Percentiles rank a stretch among this genome's conserved stretches.
phyloP scores from a whole-genome alignment of 257 asterid species.

The Solanum bukasovii region DNA sequence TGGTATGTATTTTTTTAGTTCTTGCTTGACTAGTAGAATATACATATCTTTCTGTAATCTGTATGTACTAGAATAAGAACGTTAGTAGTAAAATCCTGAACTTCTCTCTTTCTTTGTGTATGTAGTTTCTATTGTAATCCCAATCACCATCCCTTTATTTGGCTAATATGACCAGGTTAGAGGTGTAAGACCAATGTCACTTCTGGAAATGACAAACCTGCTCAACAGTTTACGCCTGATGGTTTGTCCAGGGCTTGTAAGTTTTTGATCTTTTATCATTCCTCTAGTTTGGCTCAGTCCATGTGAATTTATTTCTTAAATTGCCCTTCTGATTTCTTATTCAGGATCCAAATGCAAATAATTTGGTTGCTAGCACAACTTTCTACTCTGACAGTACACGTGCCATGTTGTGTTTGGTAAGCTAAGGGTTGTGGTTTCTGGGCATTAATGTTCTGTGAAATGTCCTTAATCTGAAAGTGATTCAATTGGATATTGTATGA shows the following conservation, averaged over 20 bases:
- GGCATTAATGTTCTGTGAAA: neutral
- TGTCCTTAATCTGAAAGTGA: neutral
- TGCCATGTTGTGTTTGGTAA: constrained; percentile 95
- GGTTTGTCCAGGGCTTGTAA: constrained; percentile 87
- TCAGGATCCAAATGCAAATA: constrained; percentile 90
- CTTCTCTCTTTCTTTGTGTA: neutral
- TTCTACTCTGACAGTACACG: constrained; percentile 80
- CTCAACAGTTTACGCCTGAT: constrained; percentile 49
- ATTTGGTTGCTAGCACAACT: constrained; percentile 81
- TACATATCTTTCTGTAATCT: neutral
- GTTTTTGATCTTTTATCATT: constrained; percentile 9
- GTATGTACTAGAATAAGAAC: neutral
- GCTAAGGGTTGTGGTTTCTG: constrained; percentile 4
- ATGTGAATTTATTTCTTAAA: neutral
- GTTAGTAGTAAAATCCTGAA: neutral
- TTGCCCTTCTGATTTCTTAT: constrained; percentile 5
- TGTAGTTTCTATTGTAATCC: neutral
- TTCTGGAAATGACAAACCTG: constrained; percentile 67
- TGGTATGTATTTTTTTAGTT: constrained; percentile 36
- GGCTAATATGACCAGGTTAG: constrained; percentile 54
- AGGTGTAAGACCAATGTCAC: constrained; percentile 79
- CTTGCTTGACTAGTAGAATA: neutral
- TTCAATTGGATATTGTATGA: neutral
- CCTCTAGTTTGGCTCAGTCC: neutral
- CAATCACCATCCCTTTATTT: neutral